These are phyloP conservation scores for Sicyos edulis DNA, from an alignment of 306 rosid genomes.

Conservation along the genomic window DNA sequence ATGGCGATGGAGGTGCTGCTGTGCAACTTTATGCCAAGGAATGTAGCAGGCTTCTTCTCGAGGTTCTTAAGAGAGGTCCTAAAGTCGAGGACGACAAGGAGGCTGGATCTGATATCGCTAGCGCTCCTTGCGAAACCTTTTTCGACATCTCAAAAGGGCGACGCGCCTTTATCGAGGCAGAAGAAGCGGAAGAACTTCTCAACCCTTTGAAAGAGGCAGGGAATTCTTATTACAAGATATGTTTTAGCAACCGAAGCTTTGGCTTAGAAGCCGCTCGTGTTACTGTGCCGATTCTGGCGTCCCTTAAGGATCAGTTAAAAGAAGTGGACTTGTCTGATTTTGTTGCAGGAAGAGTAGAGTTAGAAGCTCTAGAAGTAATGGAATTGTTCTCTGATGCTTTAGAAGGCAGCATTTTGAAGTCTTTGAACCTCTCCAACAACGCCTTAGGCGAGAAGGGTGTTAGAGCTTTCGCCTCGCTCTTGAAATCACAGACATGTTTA, in stretches of 20 bases:
- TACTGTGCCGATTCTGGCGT: slow-evolving; percentile 57
- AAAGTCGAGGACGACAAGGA: slow-evolving; percentile 34
- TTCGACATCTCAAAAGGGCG: slow-evolving; percentile 77
- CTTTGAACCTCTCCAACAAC: slow-evolving; percentile 70
- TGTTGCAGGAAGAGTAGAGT: slow-evolving; percentile 79
- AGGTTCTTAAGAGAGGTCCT: slow-evolving; percentile 67
- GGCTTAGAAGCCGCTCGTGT: slow-evolving; percentile 63
- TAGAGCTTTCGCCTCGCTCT: slow-evolving; percentile 71
- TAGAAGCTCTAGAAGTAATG: slow-evolving; percentile 77
- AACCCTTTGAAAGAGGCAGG: slow-evolving; percentile 59
- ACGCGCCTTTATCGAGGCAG: slow-evolving; percentile 69
- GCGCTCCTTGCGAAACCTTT: slow-evolving; percentile 33
- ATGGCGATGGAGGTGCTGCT: slow-evolving; percentile 96
- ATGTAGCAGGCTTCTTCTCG: slow-evolving; percentile 74
- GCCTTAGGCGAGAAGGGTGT: slow-evolving; percentile 93
- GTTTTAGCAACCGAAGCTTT: slow-evolving; percentile 91
- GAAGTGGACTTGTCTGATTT: slow-evolving; percentile 82
- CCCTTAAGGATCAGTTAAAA: slow-evolving; percentile 63
- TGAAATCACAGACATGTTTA: slow-evolving; percentile 63
- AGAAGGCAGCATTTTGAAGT: slow-evolving; percentile 59
- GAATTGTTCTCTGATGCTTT: slow-evolving; percentile 61
- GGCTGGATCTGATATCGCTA: slow-evolving; percentile 25
- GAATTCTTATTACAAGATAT: slow-evolving; percentile 74
- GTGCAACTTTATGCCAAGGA: slow-evolving; percentile 96
- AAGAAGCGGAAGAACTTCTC: slow-evolving; percentile 70